These are phyloP conservation scores for Phytopythium mirpurense DNA, from an alignment of 352 stramenopile genomes.

Conservation along the genomic window DNA sequence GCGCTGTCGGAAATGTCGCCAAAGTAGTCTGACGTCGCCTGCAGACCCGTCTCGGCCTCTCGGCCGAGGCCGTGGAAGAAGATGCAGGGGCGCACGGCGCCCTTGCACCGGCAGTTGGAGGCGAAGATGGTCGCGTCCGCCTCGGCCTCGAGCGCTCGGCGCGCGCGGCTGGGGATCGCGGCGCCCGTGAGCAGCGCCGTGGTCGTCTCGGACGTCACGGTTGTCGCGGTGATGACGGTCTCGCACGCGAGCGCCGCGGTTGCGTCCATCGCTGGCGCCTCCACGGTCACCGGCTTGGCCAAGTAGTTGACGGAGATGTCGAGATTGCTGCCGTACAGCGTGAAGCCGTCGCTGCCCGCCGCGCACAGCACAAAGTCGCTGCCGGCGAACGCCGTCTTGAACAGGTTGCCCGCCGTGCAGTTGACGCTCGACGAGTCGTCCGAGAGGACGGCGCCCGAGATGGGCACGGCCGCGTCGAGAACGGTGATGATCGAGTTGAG, in stretches of 20 bases:
- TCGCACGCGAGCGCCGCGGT: slow-evolving; percentile 11
- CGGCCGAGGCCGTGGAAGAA: slow-evolving; percentile 37
- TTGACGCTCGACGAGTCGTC: slow-evolving; percentile 14
- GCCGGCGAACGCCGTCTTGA: slow-evolving; percentile 24
- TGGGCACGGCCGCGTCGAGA: slow-evolving; percentile 15
- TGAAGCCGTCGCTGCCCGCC: too few relatives aligned
- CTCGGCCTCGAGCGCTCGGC: not conserved
- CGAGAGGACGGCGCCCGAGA: slow-evolving; percentile 9
- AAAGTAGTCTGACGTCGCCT: slow-evolving; percentile 19
- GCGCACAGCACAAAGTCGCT: too few relatives aligned
- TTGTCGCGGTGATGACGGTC: not conserved
- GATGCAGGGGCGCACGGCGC: slow-evolving; percentile 30
- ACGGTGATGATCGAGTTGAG: slow-evolving; percentile 22
- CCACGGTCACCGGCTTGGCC: slow-evolving; percentile 11
- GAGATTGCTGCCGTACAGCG: too few relatives aligned
- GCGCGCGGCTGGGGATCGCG: not conserved
- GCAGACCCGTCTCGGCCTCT: too few relatives aligned
- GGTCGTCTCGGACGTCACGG: slow-evolving; percentile 11
- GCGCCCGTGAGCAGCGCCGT: not conserved
- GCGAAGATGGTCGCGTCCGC: slow-evolving; percentile 5
- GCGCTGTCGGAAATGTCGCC: slow-evolving; percentile 30
- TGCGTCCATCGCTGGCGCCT: slow-evolving; percentile 11
- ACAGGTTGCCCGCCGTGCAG: slow-evolving; percentile 23
- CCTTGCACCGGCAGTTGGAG: slow-evolving; percentile 23
- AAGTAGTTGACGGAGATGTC: too few relatives aligned